Conservation (phyloP, 148 eudicot genomes). For the Vaccinium vitisidaea region DNA sequence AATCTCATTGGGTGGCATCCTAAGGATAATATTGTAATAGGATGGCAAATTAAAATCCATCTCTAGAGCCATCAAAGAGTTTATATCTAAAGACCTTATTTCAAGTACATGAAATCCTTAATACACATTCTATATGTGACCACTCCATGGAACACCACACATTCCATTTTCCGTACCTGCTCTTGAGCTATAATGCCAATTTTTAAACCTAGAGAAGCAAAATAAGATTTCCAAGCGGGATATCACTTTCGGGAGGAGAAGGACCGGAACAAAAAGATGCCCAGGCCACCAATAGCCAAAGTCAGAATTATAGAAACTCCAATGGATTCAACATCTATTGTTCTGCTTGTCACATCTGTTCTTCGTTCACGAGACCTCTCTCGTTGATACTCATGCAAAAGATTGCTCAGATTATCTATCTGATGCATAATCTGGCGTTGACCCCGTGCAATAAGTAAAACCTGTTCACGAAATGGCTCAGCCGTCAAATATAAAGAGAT, state of each 20-base stretch:
- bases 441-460: constrained; percentile 57
- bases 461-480: constrained; percentile 33
- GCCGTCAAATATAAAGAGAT: neutral
- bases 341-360: constrained; percentile 28
- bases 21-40: no score
- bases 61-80: neutral
- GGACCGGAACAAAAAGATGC: constrained; percentile 48
- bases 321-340: constrained; percentile 36
- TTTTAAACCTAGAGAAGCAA: neutral
- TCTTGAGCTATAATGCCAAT: neutral
- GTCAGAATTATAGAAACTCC: constrained; percentile 48
- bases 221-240: neutral
- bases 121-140: neutral
- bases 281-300: constrained; percentile 61
- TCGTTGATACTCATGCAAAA: constrained; percentile 52
- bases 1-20: no score
- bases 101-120: neutral
- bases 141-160: neutral
- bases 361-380: constrained; percentile 48
- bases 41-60: no score
- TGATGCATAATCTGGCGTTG: constrained; percentile 83
- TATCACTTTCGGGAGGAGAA: constrained; percentile 44
- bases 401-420: constrained; percentile 63
- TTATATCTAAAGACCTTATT: neutral
- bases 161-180: neutral